A percentile compares a stretch with the other conserved stretches of the same genome.
Conservation (phyloP, 2,329 filamentous ascomycete species). For the Whalleya microplaca region DNA sequence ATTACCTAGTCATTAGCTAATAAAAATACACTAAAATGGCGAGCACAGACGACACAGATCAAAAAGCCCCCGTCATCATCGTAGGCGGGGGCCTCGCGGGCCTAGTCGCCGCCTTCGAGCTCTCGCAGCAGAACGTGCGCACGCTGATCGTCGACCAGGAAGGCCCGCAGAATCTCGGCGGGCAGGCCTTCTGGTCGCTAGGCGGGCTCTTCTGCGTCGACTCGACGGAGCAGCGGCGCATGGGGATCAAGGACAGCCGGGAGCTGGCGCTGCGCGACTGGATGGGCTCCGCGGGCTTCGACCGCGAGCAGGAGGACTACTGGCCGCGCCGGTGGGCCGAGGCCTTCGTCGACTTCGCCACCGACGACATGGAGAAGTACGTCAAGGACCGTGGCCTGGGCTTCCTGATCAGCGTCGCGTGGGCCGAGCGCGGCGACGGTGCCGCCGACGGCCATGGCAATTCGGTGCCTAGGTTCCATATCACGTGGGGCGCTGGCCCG, state of each 20-base stretch:
- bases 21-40: constrained; percentile 13
- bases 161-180: constrained; percentile 58
- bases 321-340: constrained; percentile 67
- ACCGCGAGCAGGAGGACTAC: constrained; percentile 59
- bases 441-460: constrained; percentile 62
- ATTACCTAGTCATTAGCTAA: too few species aligned
- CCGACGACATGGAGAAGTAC: constrained; percentile 61
- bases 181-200: constrained; percentile 67
- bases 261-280: constrained; percentile 63
- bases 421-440: constrained; percentile 64
- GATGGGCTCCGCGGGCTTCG: constrained; percentile 61
- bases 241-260: constrained; percentile 61
- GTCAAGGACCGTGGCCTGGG: constrained; percentile 56
- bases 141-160: constrained; percentile 62
- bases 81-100: constrained; percentile 61
- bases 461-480: constrained; percentile 64
- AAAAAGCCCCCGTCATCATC: constrained; percentile 52
- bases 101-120: constrained; percentile 63
- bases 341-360: constrained; percentile 65
- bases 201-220: constrained; percentile 65
- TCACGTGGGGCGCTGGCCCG: constrained; percentile 65
- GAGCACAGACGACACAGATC: not conserved
- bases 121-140: constrained; percentile 53
- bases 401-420: constrained; percentile 59
- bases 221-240: constrained; percentile 58